Evolutionary conservation across 2,329 filamentous ascomycete species (phyloP), one percentile per base, ranked within the genome.

Genomic region (Fusarium ambrosium): DNA sequence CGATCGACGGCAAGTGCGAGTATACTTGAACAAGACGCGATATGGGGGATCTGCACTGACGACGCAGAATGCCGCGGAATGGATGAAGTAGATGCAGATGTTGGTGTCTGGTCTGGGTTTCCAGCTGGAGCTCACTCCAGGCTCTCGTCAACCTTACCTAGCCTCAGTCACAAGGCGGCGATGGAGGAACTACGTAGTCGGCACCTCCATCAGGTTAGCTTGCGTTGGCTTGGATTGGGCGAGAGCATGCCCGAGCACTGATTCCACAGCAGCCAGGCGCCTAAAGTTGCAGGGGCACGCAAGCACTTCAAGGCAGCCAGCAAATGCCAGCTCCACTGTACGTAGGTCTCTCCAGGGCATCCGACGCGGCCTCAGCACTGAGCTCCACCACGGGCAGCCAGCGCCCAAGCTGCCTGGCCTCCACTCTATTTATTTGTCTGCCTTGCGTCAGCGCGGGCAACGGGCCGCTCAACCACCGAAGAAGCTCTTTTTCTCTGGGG

Each of bases 51-150:
- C 43, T 22, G 34, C 29, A n/a, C 34, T 37, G 45, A 36, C 59
- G 62, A 70, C 53, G 51, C 62, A 22, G 39, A 39, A 66, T 45
- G 58, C 66, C 53, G 45, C 39, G 39, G 48, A 58, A 62, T 60
- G 61, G 74, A 71, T 69, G 67, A 53, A 63, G 48, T 59, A 60
- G 65, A 56, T 67, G 66, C 39, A 41, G 62, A 61, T 68, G 72
- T 67, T 72, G 72, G 67, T 78, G 77, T 65, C 60, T 66, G 63
- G 60, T 77, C 53, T 64, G 74, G 74, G 67, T 77, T 78, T 53
- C 48, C 18, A 53, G 18, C 65, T 58, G 61, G 34, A 68, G 71
- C 68, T 73, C 22, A 55, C 55, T 78, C 69, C 64, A 71, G 75
- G 69, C 64, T 74, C 67, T 78, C 55, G 69, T 73, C 61, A 75